Evolutionary conservation across 805 yeast genomes (phyloP).

Genomic region (Kodamaea kaohsiungensis): DNA sequence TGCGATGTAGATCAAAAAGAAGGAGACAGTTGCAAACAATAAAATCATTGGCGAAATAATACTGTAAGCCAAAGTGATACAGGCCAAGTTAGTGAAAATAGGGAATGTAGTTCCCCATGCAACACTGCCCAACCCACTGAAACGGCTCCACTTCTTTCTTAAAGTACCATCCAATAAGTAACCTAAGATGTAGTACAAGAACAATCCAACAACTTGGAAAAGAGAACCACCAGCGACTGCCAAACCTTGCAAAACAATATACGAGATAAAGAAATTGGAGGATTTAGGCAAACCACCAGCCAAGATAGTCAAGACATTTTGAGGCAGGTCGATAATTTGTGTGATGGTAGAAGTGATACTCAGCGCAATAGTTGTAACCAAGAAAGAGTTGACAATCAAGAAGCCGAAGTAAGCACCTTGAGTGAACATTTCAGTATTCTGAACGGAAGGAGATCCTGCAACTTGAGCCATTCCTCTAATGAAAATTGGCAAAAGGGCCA

Average conservation of each 20-base stretch:
- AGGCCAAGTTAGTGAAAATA: constrained; percentile 68
- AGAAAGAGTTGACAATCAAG: constrained; percentile 85
- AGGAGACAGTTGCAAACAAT: constrained; percentile 70
- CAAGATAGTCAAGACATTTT: constrained; percentile 69
- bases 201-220: constrained; percentile 64
- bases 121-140: constrained; percentile 50
- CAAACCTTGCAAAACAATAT: constrained; percentile 79
- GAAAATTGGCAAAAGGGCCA: constrained; percentile 84
- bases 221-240: constrained; percentile 74
- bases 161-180: constrained; percentile 59
- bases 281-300: constrained; percentile 84
- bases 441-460: constrained; percentile 70
- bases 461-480: constrained; percentile 75
- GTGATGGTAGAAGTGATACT: constrained; percentile 79
- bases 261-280: constrained; percentile 85
- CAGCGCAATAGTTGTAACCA: constrained; percentile 82
- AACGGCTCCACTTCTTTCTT: constrained; percentile 67
- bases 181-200: constrained; percentile 61
- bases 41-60: constrained; percentile 83
- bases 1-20: constrained; percentile 71
- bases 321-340: constrained; percentile 66
- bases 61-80: constrained; percentile 65
- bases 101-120: constrained; percentile 81
- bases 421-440: constrained; percentile 75
- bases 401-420: constrained; percentile 90